These are phyloP conservation scores for Suillus americanus DNA, from an alignment of 768 basidiomycete genomes.

Conservation along the genomic window DNA sequence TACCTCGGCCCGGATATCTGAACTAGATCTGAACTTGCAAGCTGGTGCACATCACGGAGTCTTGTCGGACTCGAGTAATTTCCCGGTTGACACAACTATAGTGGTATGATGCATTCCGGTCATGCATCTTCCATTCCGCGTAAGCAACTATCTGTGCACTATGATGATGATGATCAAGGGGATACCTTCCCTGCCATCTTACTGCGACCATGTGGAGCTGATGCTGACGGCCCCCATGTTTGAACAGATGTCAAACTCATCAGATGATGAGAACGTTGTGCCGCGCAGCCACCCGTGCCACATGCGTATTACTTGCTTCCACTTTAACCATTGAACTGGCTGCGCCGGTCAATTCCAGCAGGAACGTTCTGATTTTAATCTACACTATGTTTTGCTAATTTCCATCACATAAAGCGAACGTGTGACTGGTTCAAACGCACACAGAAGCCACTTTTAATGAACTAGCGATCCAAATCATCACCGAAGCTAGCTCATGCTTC, in stretches of 20 bases:
- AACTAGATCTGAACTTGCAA: slow-evolving; percentile 1
- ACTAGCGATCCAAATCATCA: neutral
- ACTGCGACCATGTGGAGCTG: neutral
- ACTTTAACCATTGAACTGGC: neutral
- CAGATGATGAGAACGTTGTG: neutral
- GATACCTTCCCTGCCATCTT: neutral
- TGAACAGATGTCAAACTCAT: neutral
- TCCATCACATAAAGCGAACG: neutral
- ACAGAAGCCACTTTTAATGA: neutral
- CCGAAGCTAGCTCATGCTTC: neutral
- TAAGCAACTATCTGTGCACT: neutral
- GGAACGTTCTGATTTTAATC: neutral
- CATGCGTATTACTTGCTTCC: neutral
- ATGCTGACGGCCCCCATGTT: neutral
- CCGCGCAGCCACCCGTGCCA: neutral
- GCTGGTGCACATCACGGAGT: neutral
- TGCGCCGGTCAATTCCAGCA: neutral
- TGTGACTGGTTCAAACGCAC: neutral
- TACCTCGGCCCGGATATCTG: neutral
- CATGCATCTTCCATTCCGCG: neutral
- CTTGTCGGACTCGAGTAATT: neutral
- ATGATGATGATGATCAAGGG: neutral
- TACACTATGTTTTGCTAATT: neutral
- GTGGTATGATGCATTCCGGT: neutral
- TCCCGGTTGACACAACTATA: neutral